Evolutionary conservation across 2,329 filamentous ascomycete species (phyloP), one percentile per base, ranked within the genome.

Genomic region (Ceratocystis eucalypticola): DNA sequence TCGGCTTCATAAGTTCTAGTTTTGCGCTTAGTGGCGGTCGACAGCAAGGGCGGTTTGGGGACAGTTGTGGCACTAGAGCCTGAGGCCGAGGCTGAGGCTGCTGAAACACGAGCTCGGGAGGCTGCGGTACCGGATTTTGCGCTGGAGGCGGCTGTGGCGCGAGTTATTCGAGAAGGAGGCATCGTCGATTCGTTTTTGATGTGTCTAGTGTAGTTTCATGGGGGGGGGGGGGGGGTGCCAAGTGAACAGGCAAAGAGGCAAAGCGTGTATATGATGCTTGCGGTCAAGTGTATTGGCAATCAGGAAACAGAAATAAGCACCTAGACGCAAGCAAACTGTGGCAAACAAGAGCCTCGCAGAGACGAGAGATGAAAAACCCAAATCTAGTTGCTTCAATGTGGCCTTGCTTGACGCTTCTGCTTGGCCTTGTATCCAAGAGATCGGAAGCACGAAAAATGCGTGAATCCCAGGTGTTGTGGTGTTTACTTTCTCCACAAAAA

Each of bases 1-100:
- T 81, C 79, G 17, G 74, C 72, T 53, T 84, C 82, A 61, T 85
- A 82, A 15, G 78, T 72, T 67, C 80, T 77, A 41, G 78, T 79
- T 75, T 86, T 87, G 69, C 84, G 67, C 61, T 68, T 68, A 55
- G 48, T 65, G 72, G 62, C 64, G n/a, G 62, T 55, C 7, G 62
- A 50, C n/a, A 55, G 62, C 20, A 20, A 37, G 30, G 62, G 44
- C 46, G 62, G 46, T 12, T 41, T 50, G 17, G 62, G 15, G 37
- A 50, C 37, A 10, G 59, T 44, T n/a, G 46, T 48, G 46, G 46
- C 46, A 20, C 46, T 48, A 8, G 44, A 33, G 12, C 17, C 25
- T n/a, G 65, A 55, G 28, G 46, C n/a, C 30, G 63, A 64, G 41
- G 66, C 44, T 53, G 67, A 65, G 61, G 66, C 50, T 68, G 12